A percentile compares a stretch with the other conserved stretches of the same genome.
Conservation (phyloP, 164 flowering plant genomes). For the Macadamia integrifolia region DNA sequence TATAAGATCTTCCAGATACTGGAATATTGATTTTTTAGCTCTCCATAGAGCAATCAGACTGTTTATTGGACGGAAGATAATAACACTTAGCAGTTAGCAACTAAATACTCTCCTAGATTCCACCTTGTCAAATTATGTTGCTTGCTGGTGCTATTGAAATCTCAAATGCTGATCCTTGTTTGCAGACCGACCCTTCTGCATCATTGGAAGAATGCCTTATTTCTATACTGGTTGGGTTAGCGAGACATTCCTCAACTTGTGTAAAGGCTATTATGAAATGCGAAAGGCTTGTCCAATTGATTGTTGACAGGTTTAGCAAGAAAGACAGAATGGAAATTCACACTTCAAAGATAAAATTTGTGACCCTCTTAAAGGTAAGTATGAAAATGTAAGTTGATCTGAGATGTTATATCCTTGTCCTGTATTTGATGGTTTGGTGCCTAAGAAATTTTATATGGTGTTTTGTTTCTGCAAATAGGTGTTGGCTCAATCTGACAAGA, state of each 20-base stretch:
- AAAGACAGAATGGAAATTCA: slow-evolving; percentile 32
- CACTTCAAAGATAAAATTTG: slow-evolving; percentile 61
- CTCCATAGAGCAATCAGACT: no score
- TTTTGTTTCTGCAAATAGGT: slow-evolving; percentile 39
- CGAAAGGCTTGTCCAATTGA: slow-evolving; percentile 58
- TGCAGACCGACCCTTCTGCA: slow-evolving; percentile 53
- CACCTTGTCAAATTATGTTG: neutral
- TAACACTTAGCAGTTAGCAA: no score
- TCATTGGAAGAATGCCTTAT: slow-evolving; percentile 67
- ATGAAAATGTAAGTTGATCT: neutral
- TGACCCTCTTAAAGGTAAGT: slow-evolving; percentile 62
- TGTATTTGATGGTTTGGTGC: neutral
- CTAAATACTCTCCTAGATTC: no score
- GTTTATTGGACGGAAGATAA: no score
- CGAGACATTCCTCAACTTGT: slow-evolving; percentile 83
- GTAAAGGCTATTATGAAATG: slow-evolving; percentile 67
- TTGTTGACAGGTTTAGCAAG: slow-evolving; percentile 45
- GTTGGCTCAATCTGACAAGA: slow-evolving; percentile 64
- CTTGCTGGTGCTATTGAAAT: neutral
- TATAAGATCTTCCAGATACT: no score
- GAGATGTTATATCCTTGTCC: neutral
- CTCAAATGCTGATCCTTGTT: slow-evolving; percentile 13
- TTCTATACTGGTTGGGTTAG: slow-evolving; percentile 64
- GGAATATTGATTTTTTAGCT: no score
- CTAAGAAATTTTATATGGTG: neutral